Evolutionary conservation across 257 asterid genomes (phyloP).

Genomic region (Solanum rostratum): DNA sequence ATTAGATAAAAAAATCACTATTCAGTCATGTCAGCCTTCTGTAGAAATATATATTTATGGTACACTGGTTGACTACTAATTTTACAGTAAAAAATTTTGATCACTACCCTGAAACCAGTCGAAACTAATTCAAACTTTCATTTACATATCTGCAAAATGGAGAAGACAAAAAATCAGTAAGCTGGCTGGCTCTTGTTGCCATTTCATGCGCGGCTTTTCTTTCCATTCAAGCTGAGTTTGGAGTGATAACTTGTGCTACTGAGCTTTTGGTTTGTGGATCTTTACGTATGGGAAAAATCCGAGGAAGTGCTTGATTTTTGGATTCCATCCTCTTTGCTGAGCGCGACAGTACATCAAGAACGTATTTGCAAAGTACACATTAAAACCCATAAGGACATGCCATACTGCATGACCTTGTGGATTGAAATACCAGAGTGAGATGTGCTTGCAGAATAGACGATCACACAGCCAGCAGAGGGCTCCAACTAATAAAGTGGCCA

Average conservation of each 20-base stretch:
- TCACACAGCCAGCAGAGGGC: conserved; percentile 69
- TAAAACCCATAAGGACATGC: conserved; percentile 87
- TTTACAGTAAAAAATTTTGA: neutral
- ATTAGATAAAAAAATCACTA: neutral
- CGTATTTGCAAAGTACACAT: conserved; percentile 71
- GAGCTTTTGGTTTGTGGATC: conserved; percentile 71
- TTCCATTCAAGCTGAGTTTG: neutral
- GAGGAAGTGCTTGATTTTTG: conserved; percentile 44
- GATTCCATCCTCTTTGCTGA: conserved; percentile 79
- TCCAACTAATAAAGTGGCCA: conserved; percentile 40
- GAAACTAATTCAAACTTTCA: neutral
- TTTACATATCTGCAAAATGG: neutral
- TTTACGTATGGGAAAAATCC: conserved; percentile 65
- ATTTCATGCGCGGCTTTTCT: neutral
- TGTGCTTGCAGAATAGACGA: conserved; percentile 43
- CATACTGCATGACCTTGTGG: conserved; percentile 95
- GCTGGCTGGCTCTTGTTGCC: conserved; percentile 13
- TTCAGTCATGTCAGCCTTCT: neutral
- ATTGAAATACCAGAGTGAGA: conserved; percentile 46
- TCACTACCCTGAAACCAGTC: neutral
- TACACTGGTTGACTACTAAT: neutral
- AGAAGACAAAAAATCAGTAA: neutral
- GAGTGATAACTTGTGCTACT: conserved; percentile 20
- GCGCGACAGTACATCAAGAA: conserved; percentile 95
- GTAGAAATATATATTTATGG: neutral